A percentile compares a stretch with the other conserved stretches of the same genome.
phyloP scores from a whole-genome alignment of 345 rosid species.

The Combretum micranthum region DNA sequence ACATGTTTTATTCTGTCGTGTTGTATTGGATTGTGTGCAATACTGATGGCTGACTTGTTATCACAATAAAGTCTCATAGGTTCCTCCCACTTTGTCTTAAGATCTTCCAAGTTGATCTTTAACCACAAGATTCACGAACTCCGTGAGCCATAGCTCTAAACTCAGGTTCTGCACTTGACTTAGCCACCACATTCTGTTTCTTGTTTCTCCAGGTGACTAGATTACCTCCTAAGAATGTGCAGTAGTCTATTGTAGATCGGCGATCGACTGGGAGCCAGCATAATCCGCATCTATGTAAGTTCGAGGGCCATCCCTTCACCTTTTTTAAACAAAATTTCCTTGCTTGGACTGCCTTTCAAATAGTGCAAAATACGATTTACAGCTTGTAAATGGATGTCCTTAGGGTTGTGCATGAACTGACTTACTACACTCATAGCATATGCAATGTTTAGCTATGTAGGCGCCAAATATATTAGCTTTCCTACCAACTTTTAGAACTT shows the following conservation, averaged over 20 bases:
- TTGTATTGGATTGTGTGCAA: no score
- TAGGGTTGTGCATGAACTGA: constrained; percentile 1
- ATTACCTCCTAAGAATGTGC: no score
- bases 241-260: no score
- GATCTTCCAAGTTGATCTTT: neutral
- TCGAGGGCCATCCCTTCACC: neutral
- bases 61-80: no score
- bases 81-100: no score
- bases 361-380: neutral
- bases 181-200: neutral
- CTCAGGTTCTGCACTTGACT: neutral
- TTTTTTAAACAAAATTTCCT: neutral
- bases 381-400: neutral
- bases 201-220: neutral
- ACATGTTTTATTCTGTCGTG: no score
- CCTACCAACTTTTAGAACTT: neutral
- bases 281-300: neutral
- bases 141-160: neutral
- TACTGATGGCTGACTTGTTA: no score
- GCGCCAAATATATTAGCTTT: neutral
- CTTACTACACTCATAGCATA: constrained; percentile 1
- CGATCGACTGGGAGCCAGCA: neutral
- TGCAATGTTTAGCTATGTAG: neutral
- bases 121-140: neutral
- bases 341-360: neutral